These are phyloP conservation scores for Tetrapyrgos nigripes DNA, from an alignment of 1,284 basidiomycete genomes.

Conservation along the genomic window DNA sequence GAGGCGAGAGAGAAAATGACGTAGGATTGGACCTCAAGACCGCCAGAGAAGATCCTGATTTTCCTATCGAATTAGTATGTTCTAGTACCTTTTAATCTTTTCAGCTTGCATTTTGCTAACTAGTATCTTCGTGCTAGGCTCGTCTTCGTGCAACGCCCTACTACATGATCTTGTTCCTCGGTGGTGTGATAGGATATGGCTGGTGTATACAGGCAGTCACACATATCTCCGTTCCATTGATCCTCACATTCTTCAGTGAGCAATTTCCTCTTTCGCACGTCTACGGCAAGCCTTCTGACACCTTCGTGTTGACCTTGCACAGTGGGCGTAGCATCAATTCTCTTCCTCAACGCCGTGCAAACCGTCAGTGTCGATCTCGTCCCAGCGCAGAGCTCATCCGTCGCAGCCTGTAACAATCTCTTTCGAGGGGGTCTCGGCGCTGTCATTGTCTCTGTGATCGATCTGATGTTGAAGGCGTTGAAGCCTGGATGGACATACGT, in stretches of 20 bases:
- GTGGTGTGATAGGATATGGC: constrained; percentile 63
- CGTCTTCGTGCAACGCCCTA: constrained; percentile 53
- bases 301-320: too few relatives aligned
- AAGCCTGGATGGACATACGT: constrained; percentile 59
- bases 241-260: constrained; percentile 66
- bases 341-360: constrained; percentile 54
- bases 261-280: constrained; percentile 18
- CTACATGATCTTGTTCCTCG: constrained; percentile 47
- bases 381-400: constrained; percentile 63
- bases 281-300: too few relatives aligned
- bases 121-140: constrained; percentile 44
- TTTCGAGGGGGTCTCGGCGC: constrained; percentile 61
- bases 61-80: constrained; percentile 59
- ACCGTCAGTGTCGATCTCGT: constrained; percentile 72
- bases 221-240: constrained; percentile 60
- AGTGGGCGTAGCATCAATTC: constrained; percentile 56
- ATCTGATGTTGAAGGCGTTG: constrained; percentile 49
- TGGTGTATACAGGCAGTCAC: constrained; percentile 63
- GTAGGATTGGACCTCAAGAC: constrained; percentile 11
- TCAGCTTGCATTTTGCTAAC: too few relatives aligned
- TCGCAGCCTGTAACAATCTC: constrained; percentile 72
- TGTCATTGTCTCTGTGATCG: constrained; percentile 51
- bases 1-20: constrained; percentile 1
- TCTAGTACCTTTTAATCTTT: not conserved
- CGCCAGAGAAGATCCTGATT: constrained; percentile 32